Evolutionary conservation across 2,329 filamentous ascomycete species (phyloP).

Genomic region (Colletotrichum sp.): DNA sequence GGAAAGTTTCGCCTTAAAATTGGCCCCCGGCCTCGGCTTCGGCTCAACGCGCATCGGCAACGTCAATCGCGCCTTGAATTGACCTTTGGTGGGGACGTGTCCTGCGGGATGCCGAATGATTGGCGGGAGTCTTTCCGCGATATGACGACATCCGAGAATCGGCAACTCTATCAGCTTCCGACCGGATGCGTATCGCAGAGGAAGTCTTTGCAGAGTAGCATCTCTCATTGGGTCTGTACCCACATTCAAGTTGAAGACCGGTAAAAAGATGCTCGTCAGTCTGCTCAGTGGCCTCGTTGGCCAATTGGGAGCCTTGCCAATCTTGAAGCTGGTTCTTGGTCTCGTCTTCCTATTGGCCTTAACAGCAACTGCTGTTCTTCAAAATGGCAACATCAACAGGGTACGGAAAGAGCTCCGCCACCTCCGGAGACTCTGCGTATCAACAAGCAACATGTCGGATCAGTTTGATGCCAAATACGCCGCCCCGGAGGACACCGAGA

Average conservation of each 20-base stretch:
- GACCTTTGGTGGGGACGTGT: background rate
- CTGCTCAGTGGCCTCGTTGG: fast-evolving
- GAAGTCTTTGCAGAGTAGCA: background rate
- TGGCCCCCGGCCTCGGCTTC: background rate
- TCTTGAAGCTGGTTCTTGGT: background rate
- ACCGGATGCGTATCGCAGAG: fast-evolving
- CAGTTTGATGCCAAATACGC: slow-evolving; percentile 25
- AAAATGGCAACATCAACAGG: background rate
- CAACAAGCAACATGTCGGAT: slow-evolving; percentile 28
- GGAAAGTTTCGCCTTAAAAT: background rate
- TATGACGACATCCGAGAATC: background rate
- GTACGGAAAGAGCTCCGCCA: background rate
- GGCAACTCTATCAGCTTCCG: background rate
- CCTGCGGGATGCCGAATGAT: background rate
- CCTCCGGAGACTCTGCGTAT: slow-evolving; percentile 21
- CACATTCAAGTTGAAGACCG: background rate
- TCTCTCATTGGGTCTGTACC: background rate
- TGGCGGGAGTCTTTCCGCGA: background rate
- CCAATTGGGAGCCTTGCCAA: fast-evolving
- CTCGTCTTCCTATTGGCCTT: background rate
- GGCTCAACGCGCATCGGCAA: background rate
- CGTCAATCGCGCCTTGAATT: background rate
- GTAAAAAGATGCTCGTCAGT: background rate
- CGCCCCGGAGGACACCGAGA: background rate
- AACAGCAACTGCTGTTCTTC: background rate